These are phyloP conservation scores for Spongospora subterranea DNA, from an alignment of 208 protist genomes.

Conservation along the genomic window DNA sequence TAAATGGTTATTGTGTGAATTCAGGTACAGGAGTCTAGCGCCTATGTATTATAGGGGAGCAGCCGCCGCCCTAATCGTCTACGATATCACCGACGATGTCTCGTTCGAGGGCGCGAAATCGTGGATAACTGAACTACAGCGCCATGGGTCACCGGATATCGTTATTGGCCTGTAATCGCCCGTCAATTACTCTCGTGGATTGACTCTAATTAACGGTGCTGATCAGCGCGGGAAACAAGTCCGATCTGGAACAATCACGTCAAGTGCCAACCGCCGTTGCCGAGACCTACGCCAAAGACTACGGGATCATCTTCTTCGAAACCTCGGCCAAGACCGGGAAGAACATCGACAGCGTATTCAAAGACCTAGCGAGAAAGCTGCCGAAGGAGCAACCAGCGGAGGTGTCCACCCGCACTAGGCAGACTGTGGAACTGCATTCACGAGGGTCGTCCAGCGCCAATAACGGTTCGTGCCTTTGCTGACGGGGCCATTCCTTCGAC, in stretches of 20 bases:
- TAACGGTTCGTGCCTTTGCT: too few relatives aligned
- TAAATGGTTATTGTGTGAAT: too few relatives aligned
- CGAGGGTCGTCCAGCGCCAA: neutral
- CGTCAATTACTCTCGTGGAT: conserved; percentile 56
- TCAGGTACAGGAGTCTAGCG: conserved; percentile 73
- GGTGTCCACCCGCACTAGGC: neutral
- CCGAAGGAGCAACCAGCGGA: neutral
- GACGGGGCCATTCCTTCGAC: too few relatives aligned
- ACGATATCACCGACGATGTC: conserved; percentile 83
- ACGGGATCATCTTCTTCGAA: conserved; percentile 78
- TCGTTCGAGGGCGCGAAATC: conserved; percentile 71
- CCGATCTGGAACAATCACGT: neutral
- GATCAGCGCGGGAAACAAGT: conserved; percentile 43
- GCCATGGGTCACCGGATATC: conserved; percentile 71
- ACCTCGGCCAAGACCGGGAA: conserved; percentile 83
- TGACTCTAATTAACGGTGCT: neutral
- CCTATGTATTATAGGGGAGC: conserved; percentile 90
- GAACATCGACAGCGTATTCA: conserved; percentile 86
- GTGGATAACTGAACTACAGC: conserved; percentile 74
- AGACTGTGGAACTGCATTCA: neutral
- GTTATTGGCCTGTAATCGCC: conserved; percentile 74
- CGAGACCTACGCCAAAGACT: conserved; percentile 81
- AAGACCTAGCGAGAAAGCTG: conserved; percentile 74
- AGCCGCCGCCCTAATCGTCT: conserved; percentile 88
- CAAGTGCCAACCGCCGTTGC: conserved; percentile 62